Base-by-base conservation (phyloP, 371 early-diverging fungal genomes). In the Mortierella sp. region DNA sequence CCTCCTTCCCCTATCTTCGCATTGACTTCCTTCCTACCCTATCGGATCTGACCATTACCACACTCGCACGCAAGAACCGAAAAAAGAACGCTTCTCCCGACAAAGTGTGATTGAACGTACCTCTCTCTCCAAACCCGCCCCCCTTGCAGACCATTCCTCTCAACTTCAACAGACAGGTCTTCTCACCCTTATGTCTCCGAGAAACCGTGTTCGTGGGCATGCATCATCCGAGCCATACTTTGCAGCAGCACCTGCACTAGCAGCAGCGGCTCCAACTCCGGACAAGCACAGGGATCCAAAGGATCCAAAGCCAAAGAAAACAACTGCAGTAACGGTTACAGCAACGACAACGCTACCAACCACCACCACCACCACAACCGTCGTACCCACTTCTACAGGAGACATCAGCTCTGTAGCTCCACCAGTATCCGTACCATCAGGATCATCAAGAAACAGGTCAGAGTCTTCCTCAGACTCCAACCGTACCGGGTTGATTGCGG, bases 401-500 rank as follows among this genome's bases (percentile, higher is more conserved):
- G 6, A 12, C 46, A 6, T n/a, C n/a, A n/a, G 6, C n/a, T n/a
- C n/a, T n/a, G n/a, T n/a, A n/a, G 7, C 49, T 24, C 6, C 49
- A 12, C 19, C 51, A 28, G 6, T 8, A n/a, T 8, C 50, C 3
- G n/a, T 39, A 9, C 41, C 60, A 12, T 54, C 63, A 7, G 55
- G 45, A 6, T 26, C 57, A 24, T 19, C 42, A 21, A 34, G 51
- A 0, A 31, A 23, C 8, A 54, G 41, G 16, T 3, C 64, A 9
- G 34, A 41, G 2, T 9, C 31, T 13, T n/a, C 51, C 31, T 50
- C 67, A 0, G 24, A 27, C 45, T 28, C 55, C 10, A 52, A 26
- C 18, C 28, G 55, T 48, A 34, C 53, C 10, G 70, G 64, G 5
- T 23, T 71, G 16, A 71, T 64, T 57, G 64, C 61, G 1, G 71